A percentile compares a stretch with the other conserved stretches of the same genome.
These are phyloP conservation scores for Xerocomus nothofagi DNA, from an alignment of 1,284 basidiomycete species.

Conservation along the genomic window DNA sequence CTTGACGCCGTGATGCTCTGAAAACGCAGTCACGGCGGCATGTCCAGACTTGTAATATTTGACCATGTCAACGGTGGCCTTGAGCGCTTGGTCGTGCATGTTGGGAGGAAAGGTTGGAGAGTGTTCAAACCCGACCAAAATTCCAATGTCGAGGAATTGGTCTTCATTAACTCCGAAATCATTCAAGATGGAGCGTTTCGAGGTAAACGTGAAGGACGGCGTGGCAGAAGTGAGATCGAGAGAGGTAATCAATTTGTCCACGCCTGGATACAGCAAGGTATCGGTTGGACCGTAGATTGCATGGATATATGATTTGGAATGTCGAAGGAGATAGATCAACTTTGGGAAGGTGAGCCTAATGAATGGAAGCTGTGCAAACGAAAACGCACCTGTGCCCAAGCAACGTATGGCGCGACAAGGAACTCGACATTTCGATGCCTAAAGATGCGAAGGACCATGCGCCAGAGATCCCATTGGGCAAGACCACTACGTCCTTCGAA, in stretches of 20 bases:
- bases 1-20: slow-evolving; percentile 79
- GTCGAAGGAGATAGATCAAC: slow-evolving; percentile 93
- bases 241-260: slow-evolving; percentile 90
- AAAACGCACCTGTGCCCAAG: slow-evolving; percentile 83
- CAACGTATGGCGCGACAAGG: slow-evolving; percentile 91
- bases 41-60: slow-evolving; percentile 88
- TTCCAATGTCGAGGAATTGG: slow-evolving; percentile 92
- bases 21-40: slow-evolving; percentile 74
- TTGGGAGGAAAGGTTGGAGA: slow-evolving; percentile 86
- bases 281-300: slow-evolving; percentile 92
- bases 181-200: slow-evolving; percentile 74
- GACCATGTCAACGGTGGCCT: slow-evolving; percentile 85
- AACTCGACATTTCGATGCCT: slow-evolving; percentile 96
- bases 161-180: slow-evolving; percentile 84
- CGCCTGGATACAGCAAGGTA: slow-evolving; percentile 84
- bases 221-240: slow-evolving; percentile 69
- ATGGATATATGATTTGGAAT: slow-evolving; percentile 93
- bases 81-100: slow-evolving; percentile 76
- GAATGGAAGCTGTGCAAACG: slow-evolving; percentile 8
- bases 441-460: slow-evolving; percentile 90
- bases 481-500: slow-evolving; percentile 70
- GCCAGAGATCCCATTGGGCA: slow-evolving; percentile 87
- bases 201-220: slow-evolving; percentile 82
- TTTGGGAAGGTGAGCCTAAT: slow-evolving; percentile 36
- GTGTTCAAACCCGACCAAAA: slow-evolving; percentile 90